Conservation (phyloP, 1,284 basidiomycete species). For the Puccinia horiana region DNA sequence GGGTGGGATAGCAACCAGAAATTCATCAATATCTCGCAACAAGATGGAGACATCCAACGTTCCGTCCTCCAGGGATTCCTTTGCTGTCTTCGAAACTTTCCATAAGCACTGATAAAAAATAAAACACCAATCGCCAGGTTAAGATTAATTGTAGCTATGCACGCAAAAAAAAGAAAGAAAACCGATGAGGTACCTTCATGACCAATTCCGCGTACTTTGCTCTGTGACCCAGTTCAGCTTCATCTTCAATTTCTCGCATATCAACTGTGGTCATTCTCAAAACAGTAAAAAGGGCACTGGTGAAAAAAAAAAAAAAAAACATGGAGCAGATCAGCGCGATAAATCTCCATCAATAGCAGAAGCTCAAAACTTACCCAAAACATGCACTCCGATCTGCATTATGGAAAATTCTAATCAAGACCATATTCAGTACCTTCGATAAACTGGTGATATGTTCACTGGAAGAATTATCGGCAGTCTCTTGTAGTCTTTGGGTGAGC, state of each 20-base stretch:
- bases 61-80: slow-evolving; percentile 79
- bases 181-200: slow-evolving; percentile 65
- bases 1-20: slow-evolving; percentile 87
- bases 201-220: slow-evolving; percentile 93
- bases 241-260: slow-evolving; percentile 66
- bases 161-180: slow-evolving; percentile 8
- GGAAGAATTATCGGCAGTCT: slow-evolving; percentile 70
- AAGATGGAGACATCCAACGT: slow-evolving; percentile 82
- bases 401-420: slow-evolving; percentile 87
- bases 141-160: slow-evolving; percentile 9
- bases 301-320: slow-evolving; percentile 14
- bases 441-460: slow-evolving; percentile 61
- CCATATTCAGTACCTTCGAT: slow-evolving; percentile 96
- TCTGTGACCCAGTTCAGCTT: slow-evolving; percentile 56
- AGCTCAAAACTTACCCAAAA: slow-evolving; percentile 70
- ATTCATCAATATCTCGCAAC: slow-evolving; percentile 90
- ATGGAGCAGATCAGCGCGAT: slow-evolving; percentile 5
- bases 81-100: slow-evolving; percentile 93
- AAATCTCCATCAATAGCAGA: neutral
- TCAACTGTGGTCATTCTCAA: slow-evolving; percentile 82
- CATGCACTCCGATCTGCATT: slow-evolving; percentile 87
- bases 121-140: neutral
- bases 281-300: slow-evolving; percentile 72
- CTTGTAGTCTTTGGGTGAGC: slow-evolving; percentile 80
- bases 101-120: slow-evolving; percentile 75